phyloP scores from a whole-genome alignment of 306 rosid genomes.

The Vicia villosa region DNA sequence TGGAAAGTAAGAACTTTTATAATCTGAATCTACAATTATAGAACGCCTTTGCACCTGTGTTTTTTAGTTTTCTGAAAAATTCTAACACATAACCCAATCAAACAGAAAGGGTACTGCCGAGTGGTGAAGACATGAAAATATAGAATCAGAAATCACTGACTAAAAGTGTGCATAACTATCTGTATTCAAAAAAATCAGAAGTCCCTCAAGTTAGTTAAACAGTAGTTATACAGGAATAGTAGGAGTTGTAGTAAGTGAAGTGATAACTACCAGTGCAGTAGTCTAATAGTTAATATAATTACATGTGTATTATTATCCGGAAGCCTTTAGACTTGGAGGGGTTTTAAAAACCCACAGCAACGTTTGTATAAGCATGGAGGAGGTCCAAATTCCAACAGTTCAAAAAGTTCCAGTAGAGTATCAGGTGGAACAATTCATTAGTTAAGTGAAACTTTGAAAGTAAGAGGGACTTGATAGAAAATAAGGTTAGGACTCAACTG shows the following conservation, averaged over 20 bases:
- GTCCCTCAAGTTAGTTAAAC: neutral
- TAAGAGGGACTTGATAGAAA: neutral
- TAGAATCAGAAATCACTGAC: neutral
- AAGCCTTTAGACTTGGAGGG: neutral
- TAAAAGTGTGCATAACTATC: neutral
- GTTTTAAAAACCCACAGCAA: neutral
- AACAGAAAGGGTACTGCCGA: no score
- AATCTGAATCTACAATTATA: neutral
- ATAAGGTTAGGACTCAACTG: neutral
- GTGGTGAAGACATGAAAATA: neutral
- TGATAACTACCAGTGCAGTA: neutral
- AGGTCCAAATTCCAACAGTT: no score
- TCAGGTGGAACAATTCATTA: neutral
- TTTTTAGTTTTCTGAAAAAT: neutral
- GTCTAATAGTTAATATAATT: neutral
- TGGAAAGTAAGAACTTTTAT: slow-evolving; percentile 15
- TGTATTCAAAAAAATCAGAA: neutral
- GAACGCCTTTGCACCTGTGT: neutral
- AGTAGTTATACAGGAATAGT: neutral
- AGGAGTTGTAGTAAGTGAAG: neutral
- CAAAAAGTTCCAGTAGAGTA: neutral
- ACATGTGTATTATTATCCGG: neutral
- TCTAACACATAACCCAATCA: neutral
- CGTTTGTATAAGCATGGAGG: no score
- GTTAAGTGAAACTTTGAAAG: neutral